Evolutionary conservation across 805 yeast genomes (phyloP).

Genomic region (Pichia insulana): DNA sequence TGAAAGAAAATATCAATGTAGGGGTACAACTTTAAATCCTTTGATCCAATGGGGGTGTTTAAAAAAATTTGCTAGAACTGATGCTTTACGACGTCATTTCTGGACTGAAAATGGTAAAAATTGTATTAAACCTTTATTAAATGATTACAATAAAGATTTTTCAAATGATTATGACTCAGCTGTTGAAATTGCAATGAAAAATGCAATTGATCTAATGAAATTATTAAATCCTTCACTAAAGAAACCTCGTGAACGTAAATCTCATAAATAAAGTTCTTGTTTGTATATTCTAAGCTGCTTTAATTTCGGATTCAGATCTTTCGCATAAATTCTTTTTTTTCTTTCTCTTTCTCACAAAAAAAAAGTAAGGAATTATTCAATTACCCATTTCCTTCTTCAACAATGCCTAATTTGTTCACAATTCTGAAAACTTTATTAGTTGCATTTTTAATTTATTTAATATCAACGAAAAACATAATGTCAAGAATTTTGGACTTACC

Average conservation of each 20-base stretch:
- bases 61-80: slow-evolving; percentile 69
- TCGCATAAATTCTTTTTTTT: no score
- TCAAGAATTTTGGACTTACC: slow-evolving; percentile 9
- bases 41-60: slow-evolving; percentile 74
- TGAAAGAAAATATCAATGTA: slow-evolving; percentile 65
- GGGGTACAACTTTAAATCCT: slow-evolving; percentile 41
- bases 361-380: no score
- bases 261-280: no score
- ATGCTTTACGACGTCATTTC: slow-evolving; percentile 72
- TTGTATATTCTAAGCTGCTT: no score
- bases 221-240: background rate
- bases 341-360: no score
- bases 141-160: slow-evolving; percentile 23
- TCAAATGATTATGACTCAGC: slow-evolving; percentile 7
- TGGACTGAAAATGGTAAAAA: slow-evolving; percentile 70
- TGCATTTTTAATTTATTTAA: slow-evolving; percentile 3
- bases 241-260: background rate
- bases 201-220: slow-evolving; percentile 4
- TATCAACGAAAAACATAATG: background rate
- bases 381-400: no score
- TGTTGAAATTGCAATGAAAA: slow-evolving; percentile 12
- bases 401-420: background rate
- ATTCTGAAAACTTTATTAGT: background rate
- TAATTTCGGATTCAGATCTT: no score
- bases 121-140: slow-evolving; percentile 50